Conservation (phyloP, 2,329 filamentous ascomycete genomes). For the Pseudogymnoascus sp. region DNA sequence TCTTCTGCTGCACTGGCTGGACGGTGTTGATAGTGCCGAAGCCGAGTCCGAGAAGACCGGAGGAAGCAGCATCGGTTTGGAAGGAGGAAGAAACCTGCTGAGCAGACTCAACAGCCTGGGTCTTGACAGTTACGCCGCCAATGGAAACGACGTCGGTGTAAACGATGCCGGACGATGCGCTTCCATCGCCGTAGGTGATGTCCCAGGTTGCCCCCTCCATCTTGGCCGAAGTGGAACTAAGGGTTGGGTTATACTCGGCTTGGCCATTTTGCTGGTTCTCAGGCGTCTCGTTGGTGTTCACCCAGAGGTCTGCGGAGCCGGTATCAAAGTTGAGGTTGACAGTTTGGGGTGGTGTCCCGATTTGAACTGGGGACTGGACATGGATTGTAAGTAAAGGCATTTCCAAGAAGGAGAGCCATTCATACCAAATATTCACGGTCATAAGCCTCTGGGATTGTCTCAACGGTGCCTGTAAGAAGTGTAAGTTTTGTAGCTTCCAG, state of each 20-base stretch:
- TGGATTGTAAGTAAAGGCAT: neutral
- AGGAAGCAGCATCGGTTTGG: slow-evolving; percentile 24
- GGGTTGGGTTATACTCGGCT: slow-evolving; percentile 14
- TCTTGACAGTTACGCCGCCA: slow-evolving; percentile 13
- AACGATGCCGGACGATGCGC: slow-evolving; percentile 19
- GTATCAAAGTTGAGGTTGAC: slow-evolving; percentile 20
- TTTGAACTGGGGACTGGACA: slow-evolving; percentile 13
- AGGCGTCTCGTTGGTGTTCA: slow-evolving; percentile 19
- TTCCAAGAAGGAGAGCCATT: neutral
- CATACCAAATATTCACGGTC: slow-evolving; percentile 4
- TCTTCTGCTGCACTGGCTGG: slow-evolving; percentile 11
- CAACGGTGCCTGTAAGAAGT: neutral
- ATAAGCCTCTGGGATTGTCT: slow-evolving; percentile 6
- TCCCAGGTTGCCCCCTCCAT: slow-evolving; percentile 17
- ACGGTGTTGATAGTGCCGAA: slow-evolving; percentile 15
- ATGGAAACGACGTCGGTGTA: slow-evolving; percentile 17
- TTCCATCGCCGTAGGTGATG: slow-evolving; percentile 26
- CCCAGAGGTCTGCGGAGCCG: slow-evolving; percentile 22
- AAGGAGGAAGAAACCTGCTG: slow-evolving; percentile 17
- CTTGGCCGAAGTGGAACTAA: slow-evolving; percentile 12
- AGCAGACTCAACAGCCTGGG: slow-evolving; percentile 19
- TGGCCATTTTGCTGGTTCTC: slow-evolving; percentile 14
- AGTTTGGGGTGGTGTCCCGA: slow-evolving; percentile 18
- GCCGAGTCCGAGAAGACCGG: slow-evolving; percentile 55
- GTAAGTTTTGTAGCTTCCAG: neutral